Conservation (phyloP, 805 yeast genomes). For the Monosporozyma aerobia region DNA sequence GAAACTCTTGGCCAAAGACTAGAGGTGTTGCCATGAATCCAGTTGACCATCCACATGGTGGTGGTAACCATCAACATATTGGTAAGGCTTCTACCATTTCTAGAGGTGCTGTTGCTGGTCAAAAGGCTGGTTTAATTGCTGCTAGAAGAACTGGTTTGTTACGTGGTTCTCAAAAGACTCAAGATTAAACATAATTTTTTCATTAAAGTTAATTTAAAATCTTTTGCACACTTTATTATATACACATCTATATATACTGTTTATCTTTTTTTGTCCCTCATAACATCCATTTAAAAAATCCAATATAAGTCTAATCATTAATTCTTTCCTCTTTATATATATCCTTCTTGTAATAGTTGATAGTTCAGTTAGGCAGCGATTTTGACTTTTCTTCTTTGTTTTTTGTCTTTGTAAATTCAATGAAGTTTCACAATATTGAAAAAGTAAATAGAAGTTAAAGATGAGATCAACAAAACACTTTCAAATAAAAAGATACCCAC, state of each 20-base stretch:
- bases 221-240: slow-evolving; percentile 9
- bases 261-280: slow-evolving; percentile 4
- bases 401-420: not conserved
- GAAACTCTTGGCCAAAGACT: slow-evolving; percentile 99
- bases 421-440: not conserved
- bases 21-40: slow-evolving; percentile 99
- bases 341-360: not conserved
- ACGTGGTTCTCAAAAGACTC: slow-evolving; percentile 97
- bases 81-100: slow-evolving; percentile 99
- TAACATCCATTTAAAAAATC: slow-evolving; percentile 4
- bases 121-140: slow-evolving; percentile 99
- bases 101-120: slow-evolving; percentile 99
- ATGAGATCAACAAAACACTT: not conserved
- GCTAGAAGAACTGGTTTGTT: slow-evolving; percentile 99
- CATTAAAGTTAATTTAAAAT: not conserved
- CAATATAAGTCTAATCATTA: slow-evolving; percentile 1
- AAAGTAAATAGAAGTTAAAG: not conserved
- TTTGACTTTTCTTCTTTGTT: not conserved
- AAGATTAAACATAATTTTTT: slow-evolving; percentile 42
- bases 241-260: slow-evolving; percentile 2
- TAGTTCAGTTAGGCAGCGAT: too few species aligned
- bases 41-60: slow-evolving; percentile 99
- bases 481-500: not conserved
- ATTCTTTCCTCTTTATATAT: not conserved
- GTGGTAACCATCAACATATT: slow-evolving; percentile 99